Base-by-base conservation (phyloP, 108 stramenopile genomes). In the Skeletonema tropicum region DNA sequence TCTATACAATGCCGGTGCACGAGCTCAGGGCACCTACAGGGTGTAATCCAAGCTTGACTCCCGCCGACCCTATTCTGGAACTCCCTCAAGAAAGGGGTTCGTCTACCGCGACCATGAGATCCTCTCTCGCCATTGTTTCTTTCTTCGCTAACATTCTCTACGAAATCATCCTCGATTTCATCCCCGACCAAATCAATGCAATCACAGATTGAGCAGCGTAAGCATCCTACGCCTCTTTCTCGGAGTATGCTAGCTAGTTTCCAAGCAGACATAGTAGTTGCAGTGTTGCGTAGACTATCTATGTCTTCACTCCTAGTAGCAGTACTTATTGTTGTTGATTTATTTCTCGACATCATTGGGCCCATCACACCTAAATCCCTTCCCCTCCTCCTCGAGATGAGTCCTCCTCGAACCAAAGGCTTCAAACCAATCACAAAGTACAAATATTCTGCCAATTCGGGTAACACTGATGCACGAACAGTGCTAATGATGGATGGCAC, bases 221-320 rank as follows among this genome's bases (percentile, higher is more conserved):
- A 57, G 35, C 76, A 77, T 25, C 71, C 76, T 6, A 77, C 76
- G 6, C 76, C 76, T 26, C 70, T 62, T 39, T 77, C 62, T 26
- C 64, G 46, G 35, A 77, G 62, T 42, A 77, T 71, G 26, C 76
- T 71, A 7, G 76, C 76, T 29, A 77, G 31, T 25, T 77, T 77
- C 76, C 76, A 77, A n/a, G 76, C 76, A 30, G 76, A 71, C 76
- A 77, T 77, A 13, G 62, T 77, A 15, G 41, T 71, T n/a, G 76
- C 76, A 25, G 76, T 35, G 71, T 72, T 52, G 41, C 76, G 63
- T 17, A 72, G 70, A n/a, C 76, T 71, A 25, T 39, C 49, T 6
- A 77, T 72, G 49, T 71, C 76, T 25, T 77, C 76, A 6, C 64
- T 13, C 14, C 46, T 64, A 10, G 61, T 74, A 26, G 74, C 12